Percentiles rank a stretch among this genome's conserved stretches.
phyloP scores from a whole-genome alignment of 106 monocot species.

The Cymbidium sinense region DNA sequence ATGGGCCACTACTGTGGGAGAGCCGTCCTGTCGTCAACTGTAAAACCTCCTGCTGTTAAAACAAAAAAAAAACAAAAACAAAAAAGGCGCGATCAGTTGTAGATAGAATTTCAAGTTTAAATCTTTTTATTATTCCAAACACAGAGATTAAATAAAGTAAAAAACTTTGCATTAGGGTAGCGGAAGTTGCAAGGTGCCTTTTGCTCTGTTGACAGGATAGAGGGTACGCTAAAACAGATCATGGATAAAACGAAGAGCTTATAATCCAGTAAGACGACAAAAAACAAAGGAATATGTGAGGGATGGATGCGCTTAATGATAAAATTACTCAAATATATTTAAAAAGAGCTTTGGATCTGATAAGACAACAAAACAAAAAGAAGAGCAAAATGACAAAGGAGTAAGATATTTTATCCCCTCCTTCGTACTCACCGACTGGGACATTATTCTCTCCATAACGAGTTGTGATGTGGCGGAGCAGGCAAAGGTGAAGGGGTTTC shows the following conservation, averaged over 20 bases:
- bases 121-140: background rate
- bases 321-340: background rate
- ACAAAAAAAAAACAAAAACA: background rate
- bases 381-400: background rate
- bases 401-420: background rate
- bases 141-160: too few relatives aligned
- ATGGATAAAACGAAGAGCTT: background rate
- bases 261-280: background rate
- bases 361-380: too few relatives aligned
- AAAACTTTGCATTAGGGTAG: too few relatives aligned
- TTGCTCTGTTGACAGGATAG: background rate
- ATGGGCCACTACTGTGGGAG: slow-evolving; percentile 92
- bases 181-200: background rate
- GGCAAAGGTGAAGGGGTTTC: slow-evolving; percentile 72
- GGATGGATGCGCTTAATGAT: background rate
- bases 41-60: slow-evolving; percentile 60
- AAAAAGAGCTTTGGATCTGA: background rate
- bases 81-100: background rate
- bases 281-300: background rate
- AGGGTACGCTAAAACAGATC: background rate
- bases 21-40: slow-evolving; percentile 74
- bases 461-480: slow-evolving; percentile 83
- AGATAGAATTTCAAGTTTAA: background rate
- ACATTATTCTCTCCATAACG: slow-evolving; percentile 86
- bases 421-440: slow-evolving; percentile 61